phyloP scores from a whole-genome alignment of 2,329 filamentous ascomycete genomes.

The Colletotrichum sp. region DNA sequence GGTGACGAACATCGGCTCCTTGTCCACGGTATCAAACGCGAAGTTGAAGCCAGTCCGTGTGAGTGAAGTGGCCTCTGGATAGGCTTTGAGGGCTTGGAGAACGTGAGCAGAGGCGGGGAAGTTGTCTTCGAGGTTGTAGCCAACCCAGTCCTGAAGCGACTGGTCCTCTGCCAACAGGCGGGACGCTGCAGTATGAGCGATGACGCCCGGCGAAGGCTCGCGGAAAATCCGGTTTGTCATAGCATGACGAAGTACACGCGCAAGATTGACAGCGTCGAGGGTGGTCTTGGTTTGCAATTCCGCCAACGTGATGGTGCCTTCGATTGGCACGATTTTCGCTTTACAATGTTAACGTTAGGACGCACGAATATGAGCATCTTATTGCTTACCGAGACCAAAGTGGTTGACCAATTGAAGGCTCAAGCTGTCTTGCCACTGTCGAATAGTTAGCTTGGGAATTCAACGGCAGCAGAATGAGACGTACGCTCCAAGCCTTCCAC shows the following conservation, averaged over 20 bases:
- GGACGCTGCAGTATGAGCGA: slow-evolving; percentile 62
- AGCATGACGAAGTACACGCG: slow-evolving; percentile 57
- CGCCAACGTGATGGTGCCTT: slow-evolving; percentile 47
- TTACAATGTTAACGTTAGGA: slow-evolving; percentile 6
- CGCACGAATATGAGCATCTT: not conserved
- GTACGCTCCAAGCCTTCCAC: slow-evolving; percentile 58
- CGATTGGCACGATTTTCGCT: slow-evolving; percentile 57
- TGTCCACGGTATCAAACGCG: slow-evolving; percentile 53
- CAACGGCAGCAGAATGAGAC: slow-evolving; percentile 24
- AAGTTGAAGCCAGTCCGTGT: slow-evolving; percentile 57
- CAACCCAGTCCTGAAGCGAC: slow-evolving; percentile 57
- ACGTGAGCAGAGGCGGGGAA: slow-evolving; percentile 54
- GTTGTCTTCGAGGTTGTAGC: slow-evolving; percentile 60
- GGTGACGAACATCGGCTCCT: slow-evolving; percentile 60
- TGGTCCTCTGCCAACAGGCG: slow-evolving; percentile 53
- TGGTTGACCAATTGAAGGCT: slow-evolving; percentile 56
- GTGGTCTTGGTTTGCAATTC: slow-evolving; percentile 51
- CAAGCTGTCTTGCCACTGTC: slow-evolving; percentile 54
- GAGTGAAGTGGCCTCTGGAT: slow-evolving; percentile 54
- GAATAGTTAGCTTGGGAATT: slow-evolving; percentile 7
- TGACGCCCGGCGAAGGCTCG: slow-evolving; percentile 53
- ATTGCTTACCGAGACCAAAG: slow-evolving; percentile 50
- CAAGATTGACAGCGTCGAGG: slow-evolving; percentile 54
- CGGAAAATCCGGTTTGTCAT: slow-evolving; percentile 63
- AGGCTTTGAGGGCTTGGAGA: slow-evolving; percentile 45